A percentile compares a stretch with the other conserved stretches of the same genome.
phyloP scores from a whole-genome alignment of 176 grass and related monocot genomes.

The Triticum monococcum region DNA sequence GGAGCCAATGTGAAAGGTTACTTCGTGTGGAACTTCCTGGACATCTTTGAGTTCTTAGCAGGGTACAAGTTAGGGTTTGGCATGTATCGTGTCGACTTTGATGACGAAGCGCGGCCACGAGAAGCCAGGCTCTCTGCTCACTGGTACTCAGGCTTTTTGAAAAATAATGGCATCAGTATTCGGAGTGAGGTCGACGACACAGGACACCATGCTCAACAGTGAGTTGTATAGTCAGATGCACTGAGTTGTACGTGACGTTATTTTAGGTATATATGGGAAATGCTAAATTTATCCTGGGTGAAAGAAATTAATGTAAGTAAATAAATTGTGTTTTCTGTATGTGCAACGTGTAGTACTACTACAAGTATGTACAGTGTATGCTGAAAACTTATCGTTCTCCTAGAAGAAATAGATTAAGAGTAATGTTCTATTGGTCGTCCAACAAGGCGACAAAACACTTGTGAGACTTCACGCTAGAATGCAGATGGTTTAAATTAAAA shows the following conservation, averaged over 20 bases:
- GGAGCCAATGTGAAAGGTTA: constrained; percentile 69
- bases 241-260: not conserved
- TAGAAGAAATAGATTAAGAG: no score
- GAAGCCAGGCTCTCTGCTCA: constrained; percentile 49
- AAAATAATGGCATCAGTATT: not conserved
- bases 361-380: not conserved
- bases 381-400: not conserved
- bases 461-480: no score
- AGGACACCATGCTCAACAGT: not conserved
- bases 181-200: not conserved
- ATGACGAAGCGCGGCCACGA: constrained; percentile 32
- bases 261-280: not conserved
- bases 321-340: not conserved
- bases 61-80: constrained; percentile 50
- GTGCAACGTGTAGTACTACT: not conserved
- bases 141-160: constrained; percentile 57
- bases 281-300: not conserved
- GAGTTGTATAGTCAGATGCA: not conserved
- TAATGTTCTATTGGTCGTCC: no score
- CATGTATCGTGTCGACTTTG: constrained; percentile 61
- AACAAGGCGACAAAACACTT: no score
- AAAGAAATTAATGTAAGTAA: not conserved
- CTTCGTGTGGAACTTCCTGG: constrained; percentile 63
- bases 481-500: no score
- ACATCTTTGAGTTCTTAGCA: constrained; percentile 51